These are phyloP conservation scores for Blastobotrys persicus DNA, from an alignment of 1,139 yeast genomes.

Conservation along the genomic window DNA sequence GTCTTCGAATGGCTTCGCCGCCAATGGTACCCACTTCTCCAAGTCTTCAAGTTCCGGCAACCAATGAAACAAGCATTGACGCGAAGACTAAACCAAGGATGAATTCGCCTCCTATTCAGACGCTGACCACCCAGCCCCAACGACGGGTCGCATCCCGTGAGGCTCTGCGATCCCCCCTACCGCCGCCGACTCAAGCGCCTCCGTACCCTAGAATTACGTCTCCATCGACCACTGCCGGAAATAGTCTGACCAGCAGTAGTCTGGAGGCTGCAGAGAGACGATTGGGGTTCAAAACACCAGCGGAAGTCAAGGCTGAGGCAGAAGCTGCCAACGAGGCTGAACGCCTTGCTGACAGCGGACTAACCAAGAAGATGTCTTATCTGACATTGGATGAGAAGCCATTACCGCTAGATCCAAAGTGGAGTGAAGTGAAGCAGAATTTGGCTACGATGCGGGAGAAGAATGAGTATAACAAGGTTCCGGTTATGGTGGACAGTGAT, in stretches of 20 bases:
- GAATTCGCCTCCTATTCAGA: neutral
- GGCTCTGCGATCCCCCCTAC: neutral
- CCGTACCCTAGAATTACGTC: neutral
- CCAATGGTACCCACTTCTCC: constrained; percentile 3
- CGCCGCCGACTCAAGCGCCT: neutral
- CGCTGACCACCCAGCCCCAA: neutral
- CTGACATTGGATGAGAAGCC: constrained; percentile 15
- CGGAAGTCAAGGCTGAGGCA: constrained; percentile 4
- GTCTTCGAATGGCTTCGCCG: neutral
- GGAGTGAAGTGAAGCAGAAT: constrained; percentile 28
- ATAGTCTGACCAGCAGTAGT: neutral
- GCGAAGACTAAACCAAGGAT: neutral
- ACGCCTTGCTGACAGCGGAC: constrained; percentile 5
- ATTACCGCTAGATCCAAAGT: constrained; percentile 24
- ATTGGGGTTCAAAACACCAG: constrained; percentile 4
- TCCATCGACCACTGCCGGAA: neutral
- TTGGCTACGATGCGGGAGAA: constrained; percentile 24
- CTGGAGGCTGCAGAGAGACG: neutral
- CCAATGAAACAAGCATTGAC: constrained; percentile 3
- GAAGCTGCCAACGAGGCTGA: constrained; percentile 8
- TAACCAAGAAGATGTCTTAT: constrained; percentile 1
- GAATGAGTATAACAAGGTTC: constrained; percentile 17
- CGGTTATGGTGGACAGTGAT: constrained; percentile 18
- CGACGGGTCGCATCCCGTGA: constrained; percentile 6
- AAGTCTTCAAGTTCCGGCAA: neutral